These are phyloP conservation scores for Panicum virgatum DNA, from an alignment of 202 grass and related monocot genomes.

Conservation along the genomic window DNA sequence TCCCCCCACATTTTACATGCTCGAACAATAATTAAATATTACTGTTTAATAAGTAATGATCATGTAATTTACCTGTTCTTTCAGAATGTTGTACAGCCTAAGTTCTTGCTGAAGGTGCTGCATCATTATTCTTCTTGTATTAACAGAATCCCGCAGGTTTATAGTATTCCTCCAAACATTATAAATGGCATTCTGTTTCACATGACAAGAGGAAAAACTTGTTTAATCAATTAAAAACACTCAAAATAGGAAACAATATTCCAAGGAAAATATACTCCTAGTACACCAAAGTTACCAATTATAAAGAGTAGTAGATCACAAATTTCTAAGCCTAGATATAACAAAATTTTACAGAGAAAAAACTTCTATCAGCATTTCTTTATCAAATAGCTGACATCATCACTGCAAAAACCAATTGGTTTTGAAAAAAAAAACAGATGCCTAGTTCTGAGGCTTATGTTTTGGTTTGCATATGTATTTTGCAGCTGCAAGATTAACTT, in stretches of 20 bases:
- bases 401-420: background rate
- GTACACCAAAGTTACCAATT: conserved; percentile 18
- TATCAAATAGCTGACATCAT: background rate
- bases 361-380: background rate
- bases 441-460: background rate
- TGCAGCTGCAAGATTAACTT: conserved; percentile 6
- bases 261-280: background rate
- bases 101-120: conserved; percentile 54
- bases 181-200: conserved; percentile 72
- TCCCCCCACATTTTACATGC: conserved; percentile 8
- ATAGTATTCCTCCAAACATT: conserved; percentile 66
- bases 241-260: background rate
- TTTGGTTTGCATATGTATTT: background rate
- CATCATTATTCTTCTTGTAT: conserved; percentile 63
- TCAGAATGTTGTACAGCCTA: conserved; percentile 53
- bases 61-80: conserved; percentile 58
- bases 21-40: background rate
- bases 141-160: conserved; percentile 57
- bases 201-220: conserved; percentile 11
- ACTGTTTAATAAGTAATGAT: background rate
- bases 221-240: conserved; percentile 25
- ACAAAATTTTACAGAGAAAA: conserved; percentile 5
- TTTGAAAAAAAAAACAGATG: background rate
- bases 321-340: background rate
- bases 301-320: background rate